Evolutionary conservation across 306 rosid species (phyloP), one percentile per base, ranked within the genome.

Genomic region (Vigna reflexopilosa): DNA sequence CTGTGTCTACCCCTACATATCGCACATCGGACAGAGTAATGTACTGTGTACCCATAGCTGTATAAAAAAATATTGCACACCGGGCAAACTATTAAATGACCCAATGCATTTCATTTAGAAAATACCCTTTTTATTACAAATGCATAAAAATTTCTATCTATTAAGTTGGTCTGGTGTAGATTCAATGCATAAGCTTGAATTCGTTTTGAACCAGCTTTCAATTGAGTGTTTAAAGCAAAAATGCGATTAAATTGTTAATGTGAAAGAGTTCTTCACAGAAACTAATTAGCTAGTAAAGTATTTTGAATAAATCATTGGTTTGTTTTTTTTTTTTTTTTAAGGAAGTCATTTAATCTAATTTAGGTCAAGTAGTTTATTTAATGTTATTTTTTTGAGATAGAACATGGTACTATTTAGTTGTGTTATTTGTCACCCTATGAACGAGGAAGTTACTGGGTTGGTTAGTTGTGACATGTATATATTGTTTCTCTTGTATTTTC

Each of bases 51-150:
- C 24, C 9, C 59, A 2, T 7, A 2, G 4, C 22, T 17, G 26
- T 54, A 54, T 19, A 0, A 13, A 19, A 54, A 8, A 19, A 19
- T 19, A 19, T 19, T 7, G 28, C 26, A 54, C 20, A 19, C 10
- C 1, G 26, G 28, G 28, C 20, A 54, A 54, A 26, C 4, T 54
- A 19, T 52, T n/a, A 7, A 14, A 54, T 47, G 45, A 17, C 32
- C 56, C 6, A 42, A 24, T 72, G 20, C 62, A 80, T 62, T 50
- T 50, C 7, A 2, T 51, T 71, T 49, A 32, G 51, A 71, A 22
- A 61, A 49, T 44, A 34, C 19, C 19, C 15, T 32, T 58, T n/a
- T 68, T 51, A 15, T 47, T 28, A 52, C 38, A 38, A 66, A 38
- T 42, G 55, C 26, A 24, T 64, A 34, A n/a, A 4, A 51, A n/a